Conservation (phyloP, 495 filamentous ascomycete genomes). For the Haplographium delicatum region DNA sequence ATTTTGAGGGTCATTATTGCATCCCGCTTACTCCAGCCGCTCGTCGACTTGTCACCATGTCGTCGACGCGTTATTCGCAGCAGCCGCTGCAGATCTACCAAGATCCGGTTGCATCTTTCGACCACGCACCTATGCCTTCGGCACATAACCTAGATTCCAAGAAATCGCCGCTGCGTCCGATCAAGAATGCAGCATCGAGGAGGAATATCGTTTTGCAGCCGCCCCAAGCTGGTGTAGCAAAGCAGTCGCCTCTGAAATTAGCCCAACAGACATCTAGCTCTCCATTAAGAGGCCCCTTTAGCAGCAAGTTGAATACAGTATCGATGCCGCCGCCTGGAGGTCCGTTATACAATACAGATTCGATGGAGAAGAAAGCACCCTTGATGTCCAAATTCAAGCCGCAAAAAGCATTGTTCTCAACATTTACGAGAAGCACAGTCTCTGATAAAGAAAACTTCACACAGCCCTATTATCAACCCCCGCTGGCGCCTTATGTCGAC, state of each 20-base stretch:
- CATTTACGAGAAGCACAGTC: constrained; percentile 48
- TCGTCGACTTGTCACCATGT: constrained; percentile 39
- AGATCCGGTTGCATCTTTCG: constrained; percentile 48
- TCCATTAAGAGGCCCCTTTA: constrained; percentile 40
- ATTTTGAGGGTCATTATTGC: not conserved
- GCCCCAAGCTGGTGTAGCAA: constrained; percentile 40
- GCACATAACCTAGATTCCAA: constrained; percentile 29
- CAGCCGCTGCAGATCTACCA: constrained; percentile 59
- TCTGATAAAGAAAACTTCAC: constrained; percentile 62
- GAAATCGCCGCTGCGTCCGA: constrained; percentile 43
- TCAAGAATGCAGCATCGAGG: constrained; percentile 38
- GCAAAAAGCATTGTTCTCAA: constrained; percentile 60
- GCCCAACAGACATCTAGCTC: constrained; percentile 32
- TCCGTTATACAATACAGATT: constrained; percentile 70
- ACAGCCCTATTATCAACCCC: constrained; percentile 39
- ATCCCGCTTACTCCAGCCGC: not conserved
- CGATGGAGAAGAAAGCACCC: constrained; percentile 70
- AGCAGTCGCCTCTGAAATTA: constrained; percentile 55
- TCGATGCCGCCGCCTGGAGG: constrained; percentile 67
- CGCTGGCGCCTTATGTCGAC: constrained; percentile 42
- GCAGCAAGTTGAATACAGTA: constrained; percentile 50
- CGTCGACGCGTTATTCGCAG: constrained; percentile 56
- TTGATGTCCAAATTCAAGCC: constrained; percentile 56
- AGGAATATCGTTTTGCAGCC: constrained; percentile 52
- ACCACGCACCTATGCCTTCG: constrained; percentile 46